Evolutionary conservation across 228 moss, liverwort and hornwort genomes (phyloP).

Genomic region (Sphagnum magellanicum): DNA sequence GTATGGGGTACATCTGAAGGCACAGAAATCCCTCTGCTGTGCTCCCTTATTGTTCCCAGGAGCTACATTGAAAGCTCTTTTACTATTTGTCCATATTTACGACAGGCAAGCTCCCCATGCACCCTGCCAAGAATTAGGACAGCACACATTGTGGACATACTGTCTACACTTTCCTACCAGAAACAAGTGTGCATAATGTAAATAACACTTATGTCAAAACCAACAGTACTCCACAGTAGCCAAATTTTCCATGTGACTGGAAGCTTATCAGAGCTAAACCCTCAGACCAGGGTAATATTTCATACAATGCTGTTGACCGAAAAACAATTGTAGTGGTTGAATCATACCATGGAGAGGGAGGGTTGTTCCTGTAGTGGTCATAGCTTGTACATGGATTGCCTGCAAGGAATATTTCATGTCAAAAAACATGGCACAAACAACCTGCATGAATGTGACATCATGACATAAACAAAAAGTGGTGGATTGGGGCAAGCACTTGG

Average conservation of each 20-base stretch:
- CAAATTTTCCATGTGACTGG: too few species aligned
- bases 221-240: too few species aligned
- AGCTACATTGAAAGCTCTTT: conserved; percentile 1
- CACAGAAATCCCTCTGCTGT: neutral
- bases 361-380: conserved; percentile 18
- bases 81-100: conserved; percentile 66
- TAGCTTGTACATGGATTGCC: conserved; percentile 35
- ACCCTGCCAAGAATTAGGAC: conserved; percentile 71
- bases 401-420: conserved; percentile 9
- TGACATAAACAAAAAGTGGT: too few species aligned
- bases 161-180: too few species aligned
- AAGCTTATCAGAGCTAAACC: too few species aligned
- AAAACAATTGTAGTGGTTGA: neutral
- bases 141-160: neutral
- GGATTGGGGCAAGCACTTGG: too few species aligned
- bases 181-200: too few species aligned
- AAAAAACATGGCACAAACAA: too few species aligned
- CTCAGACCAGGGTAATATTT: too few species aligned
- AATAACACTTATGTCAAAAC: too few species aligned
- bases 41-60: neutral
- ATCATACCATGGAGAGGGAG: conserved; percentile 21
- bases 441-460: too few species aligned
- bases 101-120: conserved; percentile 61
- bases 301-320: neutral
- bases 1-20: neutral